Conservation (phyloP, 2,329 filamentous ascomycete species). For the Drechslerella dactyloides region DNA sequence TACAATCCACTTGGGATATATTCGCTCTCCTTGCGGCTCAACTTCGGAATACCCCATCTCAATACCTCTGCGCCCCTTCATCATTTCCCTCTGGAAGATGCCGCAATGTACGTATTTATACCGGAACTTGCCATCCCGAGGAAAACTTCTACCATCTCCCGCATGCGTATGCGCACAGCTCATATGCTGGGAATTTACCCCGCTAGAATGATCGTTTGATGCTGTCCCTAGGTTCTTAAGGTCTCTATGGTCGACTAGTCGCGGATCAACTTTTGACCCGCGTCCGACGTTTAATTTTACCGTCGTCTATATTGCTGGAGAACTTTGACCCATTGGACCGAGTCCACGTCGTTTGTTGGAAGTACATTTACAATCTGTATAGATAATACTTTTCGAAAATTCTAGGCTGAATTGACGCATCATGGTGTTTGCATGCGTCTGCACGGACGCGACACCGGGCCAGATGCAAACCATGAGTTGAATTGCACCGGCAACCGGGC, state of each 20-base stretch:
- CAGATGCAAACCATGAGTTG: neutral
- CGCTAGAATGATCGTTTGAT: slow-evolving; percentile 11
- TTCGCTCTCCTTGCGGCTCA: slow-evolving; percentile 47
- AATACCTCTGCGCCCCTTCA: slow-evolving; percentile 11
- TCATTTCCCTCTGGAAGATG: slow-evolving; percentile 6
- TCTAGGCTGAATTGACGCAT: slow-evolving; percentile 58
- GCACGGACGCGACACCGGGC: slow-evolving; percentile 56
- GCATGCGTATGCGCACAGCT: slow-evolving; percentile 2
- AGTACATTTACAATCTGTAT: slow-evolving; percentile 5
- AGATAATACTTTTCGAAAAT: slow-evolving; percentile 13
- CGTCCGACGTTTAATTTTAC: slow-evolving; percentile 9
- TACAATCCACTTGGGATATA: slow-evolving; percentile 19
- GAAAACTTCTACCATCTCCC: slow-evolving; percentile 2
- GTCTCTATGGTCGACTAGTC: too few species aligned
- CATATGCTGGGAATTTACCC: slow-evolving; percentile 24
- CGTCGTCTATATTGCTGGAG: slow-evolving; percentile 8
- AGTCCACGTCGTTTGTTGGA: slow-evolving; percentile 10
- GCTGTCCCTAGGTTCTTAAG: slow-evolving; percentile 26
- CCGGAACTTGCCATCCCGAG: neutral
- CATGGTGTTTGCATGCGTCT: slow-evolving; percentile 61
- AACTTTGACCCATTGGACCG: slow-evolving; percentile 37
- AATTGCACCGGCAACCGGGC: too few species aligned
- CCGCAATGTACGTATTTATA: neutral
- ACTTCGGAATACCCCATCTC: slow-evolving; percentile 51
- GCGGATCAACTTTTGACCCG: slow-evolving; percentile 13